A percentile compares a stretch with the other conserved stretches of the same genome.
Evolutionary conservation across 129 eudicot species (phyloP).

Genomic region (Smallanthus sonchifolius): DNA sequence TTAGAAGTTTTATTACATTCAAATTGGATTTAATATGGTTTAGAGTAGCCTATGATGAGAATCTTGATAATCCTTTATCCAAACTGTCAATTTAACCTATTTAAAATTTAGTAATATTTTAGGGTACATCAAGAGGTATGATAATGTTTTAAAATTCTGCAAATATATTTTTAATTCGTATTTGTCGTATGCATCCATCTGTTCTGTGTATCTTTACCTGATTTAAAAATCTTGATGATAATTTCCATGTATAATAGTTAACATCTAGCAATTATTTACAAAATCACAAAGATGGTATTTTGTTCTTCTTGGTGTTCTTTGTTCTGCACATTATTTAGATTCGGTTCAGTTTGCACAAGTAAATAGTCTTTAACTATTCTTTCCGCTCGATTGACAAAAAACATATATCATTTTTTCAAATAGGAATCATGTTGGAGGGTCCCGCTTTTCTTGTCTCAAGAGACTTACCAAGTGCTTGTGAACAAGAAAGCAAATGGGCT

Average conservation of each 20-base stretch:
- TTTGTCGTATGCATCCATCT: slow-evolving; percentile 1
- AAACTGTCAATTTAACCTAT: background rate
- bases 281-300: slow-evolving; percentile 2
- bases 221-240: background rate
- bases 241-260: background rate
- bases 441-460: slow-evolving; percentile 45
- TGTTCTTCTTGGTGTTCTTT: slow-evolving; percentile 2
- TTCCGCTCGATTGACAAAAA: background rate
- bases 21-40: slow-evolving; percentile 15
- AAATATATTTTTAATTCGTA: background rate
- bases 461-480: slow-evolving; percentile 49
- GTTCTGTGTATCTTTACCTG: background rate
- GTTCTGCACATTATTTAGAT: slow-evolving; percentile 13
- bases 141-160: background rate
- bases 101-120: background rate
- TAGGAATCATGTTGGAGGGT: slow-evolving; percentile 46
- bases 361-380: background rate
- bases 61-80: background rate
- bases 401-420: background rate
- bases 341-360: slow-evolving; percentile 12
- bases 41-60: background rate
- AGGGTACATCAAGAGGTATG: slow-evolving; percentile 5
- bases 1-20: background rate
- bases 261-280: slow-evolving; percentile 1
- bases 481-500: slow-evolving; percentile 51